Conservation (phyloP, 352 stramenopile genomes). For the Globisporangium cylindrosporum region DNA sequence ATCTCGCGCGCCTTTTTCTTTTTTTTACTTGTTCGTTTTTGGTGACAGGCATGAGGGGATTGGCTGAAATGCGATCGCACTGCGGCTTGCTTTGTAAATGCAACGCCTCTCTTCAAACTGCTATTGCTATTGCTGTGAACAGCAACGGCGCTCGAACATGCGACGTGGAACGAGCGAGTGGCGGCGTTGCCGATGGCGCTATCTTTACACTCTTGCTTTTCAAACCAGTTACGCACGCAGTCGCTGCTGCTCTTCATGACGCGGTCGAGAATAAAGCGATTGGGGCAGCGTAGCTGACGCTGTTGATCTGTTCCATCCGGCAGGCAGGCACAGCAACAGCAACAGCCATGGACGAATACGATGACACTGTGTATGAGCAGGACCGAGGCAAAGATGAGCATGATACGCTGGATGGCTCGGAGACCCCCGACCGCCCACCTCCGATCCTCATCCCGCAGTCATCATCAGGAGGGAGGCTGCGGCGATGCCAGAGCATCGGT, state of each 20-base stretch:
- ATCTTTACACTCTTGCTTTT: neutral
- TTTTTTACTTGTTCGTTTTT: too few relatives aligned
- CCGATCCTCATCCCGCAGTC: slow-evolving; percentile 11
- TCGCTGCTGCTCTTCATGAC: neutral
- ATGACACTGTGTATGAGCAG: neutral
- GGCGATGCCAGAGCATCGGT: slow-evolving; percentile 3
- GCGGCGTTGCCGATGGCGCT: neutral
- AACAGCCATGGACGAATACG: neutral
- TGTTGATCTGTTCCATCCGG: too few relatives aligned
- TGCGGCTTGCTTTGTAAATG: too few relatives aligned
- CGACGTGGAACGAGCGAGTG: neutral
- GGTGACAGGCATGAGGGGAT: too few relatives aligned
- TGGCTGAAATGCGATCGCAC: too few relatives aligned
- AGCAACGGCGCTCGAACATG: neutral
- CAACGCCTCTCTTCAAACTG: too few relatives aligned
- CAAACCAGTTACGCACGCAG: neutral
- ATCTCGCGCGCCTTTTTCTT: neutral
- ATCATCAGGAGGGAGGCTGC: neutral
- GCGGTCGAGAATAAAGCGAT: neutral
- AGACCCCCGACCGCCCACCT: slow-evolving; percentile 1
- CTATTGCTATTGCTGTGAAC: too few relatives aligned
- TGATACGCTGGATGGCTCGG: neutral
- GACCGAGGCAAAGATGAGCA: neutral
- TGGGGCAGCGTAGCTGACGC: neutral
- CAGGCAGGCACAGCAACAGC: neutral